Evolutionary conservation across 495 filamentous ascomycete species (phyloP), one percentile per base, ranked within the genome.

Genomic region (Lepidopterella palustris): DNA sequence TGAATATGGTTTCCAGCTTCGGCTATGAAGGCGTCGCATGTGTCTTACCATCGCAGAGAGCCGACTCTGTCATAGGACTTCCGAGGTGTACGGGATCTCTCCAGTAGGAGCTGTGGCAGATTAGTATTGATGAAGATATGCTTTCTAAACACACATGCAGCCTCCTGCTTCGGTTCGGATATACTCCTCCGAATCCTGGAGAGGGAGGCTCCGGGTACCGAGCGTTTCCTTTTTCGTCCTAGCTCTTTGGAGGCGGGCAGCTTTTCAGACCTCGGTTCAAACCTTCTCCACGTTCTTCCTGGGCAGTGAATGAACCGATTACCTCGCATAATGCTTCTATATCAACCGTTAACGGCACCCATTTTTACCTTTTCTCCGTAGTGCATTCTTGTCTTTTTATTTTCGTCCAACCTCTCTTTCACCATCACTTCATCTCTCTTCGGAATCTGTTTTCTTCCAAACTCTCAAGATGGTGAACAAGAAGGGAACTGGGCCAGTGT

Each of bases 401-500:
- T 45, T 51, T 40, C 8, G 9, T 18, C 27, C 24, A 40, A 25
- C 23, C 10, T 26, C 49, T 51, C 20, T 0, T 18, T 45, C 9
- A 1, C 25, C 24, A 35, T 1, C 32, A 53, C 21, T 8, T 21
- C 15, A n/a, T 20, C 21, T 15, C 18, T 9, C 6, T 25, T 24
- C 4, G 10, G 35, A 11, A 11, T 21, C 21, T 15, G 28, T 13
- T 18, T 20, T 28, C 24, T 18, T n/a, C 52, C 15, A 32, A 50
- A 59, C 49, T 54, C 53, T 55, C 47, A 67, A 42, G 45, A 67
- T 70, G 67, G 60, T 60, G 11, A 42, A 47, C 45, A 80, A 78
- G 61, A 80, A 78, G 67, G 67, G 73, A 71, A 64, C 71, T 27
- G 70, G 73, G 32, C 82, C 81, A 60, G 80, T 81, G 78, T 97